Evolutionary conservation across 1,139 yeast genomes (phyloP).

Genomic region (Kluyveromyces marxianus): DNA sequence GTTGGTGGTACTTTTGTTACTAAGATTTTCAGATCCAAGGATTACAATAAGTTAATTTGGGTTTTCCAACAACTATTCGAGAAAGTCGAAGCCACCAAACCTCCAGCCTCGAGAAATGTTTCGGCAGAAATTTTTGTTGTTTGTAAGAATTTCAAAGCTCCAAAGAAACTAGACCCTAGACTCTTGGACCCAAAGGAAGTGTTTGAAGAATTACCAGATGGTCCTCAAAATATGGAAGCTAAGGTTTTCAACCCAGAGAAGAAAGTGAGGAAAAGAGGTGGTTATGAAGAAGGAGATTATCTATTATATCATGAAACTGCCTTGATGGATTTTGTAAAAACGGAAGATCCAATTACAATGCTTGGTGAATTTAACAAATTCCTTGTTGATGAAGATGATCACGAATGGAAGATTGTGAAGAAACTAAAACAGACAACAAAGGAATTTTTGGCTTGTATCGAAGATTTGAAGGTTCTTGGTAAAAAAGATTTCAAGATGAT

Average conservation of each 20-base stretch:
- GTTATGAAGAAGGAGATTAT: conserved; percentile 94
- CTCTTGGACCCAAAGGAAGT: conserved; percentile 87
- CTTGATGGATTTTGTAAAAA: conserved; percentile 69
- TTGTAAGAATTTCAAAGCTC: conserved; percentile 93
- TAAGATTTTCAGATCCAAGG: conserved; percentile 93
- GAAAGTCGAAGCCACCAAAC: conserved; percentile 96
- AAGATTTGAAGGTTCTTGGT: conserved; percentile 89
- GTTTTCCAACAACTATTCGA: conserved; percentile 92
- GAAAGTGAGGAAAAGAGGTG: conserved; percentile 85
- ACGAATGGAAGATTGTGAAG: conserved; percentile 64
- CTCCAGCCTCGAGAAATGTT: conserved; percentile 97
- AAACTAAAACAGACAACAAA: conserved; percentile 69
- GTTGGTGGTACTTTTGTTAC: conserved; percentile 97
- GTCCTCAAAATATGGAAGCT: conserved; percentile 77
- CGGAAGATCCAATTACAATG: conserved; percentile 77
- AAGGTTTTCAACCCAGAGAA: conserved; percentile 91
- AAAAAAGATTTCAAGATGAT: conserved; percentile 83
- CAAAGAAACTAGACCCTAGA: conserved; percentile 88
- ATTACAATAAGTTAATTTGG: conserved; percentile 95
- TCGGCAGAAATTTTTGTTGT: conserved; percentile 98
- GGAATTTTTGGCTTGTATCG: conserved; percentile 74
- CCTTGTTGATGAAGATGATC: conserved; percentile 52
- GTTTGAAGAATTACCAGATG: conserved; percentile 81
- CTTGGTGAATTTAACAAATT: conserved; percentile 67
- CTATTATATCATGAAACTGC: conserved; percentile 66